phyloP scores from a whole-genome alignment of 768 basidiomycete genomes.

The Mycena sanguinolenta region DNA sequence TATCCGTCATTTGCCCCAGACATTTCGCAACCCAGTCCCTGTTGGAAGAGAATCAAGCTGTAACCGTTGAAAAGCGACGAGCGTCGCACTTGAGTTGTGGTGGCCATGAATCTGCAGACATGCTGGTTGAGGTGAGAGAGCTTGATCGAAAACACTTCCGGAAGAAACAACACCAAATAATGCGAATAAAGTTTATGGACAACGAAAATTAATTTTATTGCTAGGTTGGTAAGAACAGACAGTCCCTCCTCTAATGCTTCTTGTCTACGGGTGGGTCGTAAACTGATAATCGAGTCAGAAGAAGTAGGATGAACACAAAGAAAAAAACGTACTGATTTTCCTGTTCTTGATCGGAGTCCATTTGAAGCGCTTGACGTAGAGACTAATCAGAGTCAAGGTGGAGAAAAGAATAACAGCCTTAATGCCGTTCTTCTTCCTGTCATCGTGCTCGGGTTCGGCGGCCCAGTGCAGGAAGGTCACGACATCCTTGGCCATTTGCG shows the following conservation, averaged over 20 bases:
- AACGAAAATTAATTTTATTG: slow-evolving; percentile 31
- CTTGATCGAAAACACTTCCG: slow-evolving; percentile 8
- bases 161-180: slow-evolving; percentile 22
- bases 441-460: slow-evolving; percentile 97
- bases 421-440: slow-evolving; percentile 96
- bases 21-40: slow-evolving; percentile 98
- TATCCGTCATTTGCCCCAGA: slow-evolving; percentile 90
- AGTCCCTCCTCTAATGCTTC: slow-evolving; percentile 60
- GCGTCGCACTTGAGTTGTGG: slow-evolving; percentile 78
- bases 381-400: slow-evolving; percentile 78
- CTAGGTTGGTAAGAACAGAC: slow-evolving; percentile 32
- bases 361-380: slow-evolving; percentile 97
- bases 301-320: background rate
- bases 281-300: slow-evolving; percentile 50
- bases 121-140: slow-evolving; percentile 41
- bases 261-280: slow-evolving; percentile 74
- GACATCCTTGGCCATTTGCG: slow-evolving; percentile 99
- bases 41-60: slow-evolving; percentile 36
- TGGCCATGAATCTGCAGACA: slow-evolving; percentile 88
- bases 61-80: slow-evolving; percentile 1
- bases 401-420: slow-evolving; percentile 97
- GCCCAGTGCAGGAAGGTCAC: slow-evolving; percentile 96
- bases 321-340: slow-evolving; percentile 79
- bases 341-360: slow-evolving; percentile 94
- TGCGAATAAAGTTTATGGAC: background rate